phyloP scores from a whole-genome alignment of 2,329 filamentous ascomycete species.

The Penicillium sp. region DNA sequence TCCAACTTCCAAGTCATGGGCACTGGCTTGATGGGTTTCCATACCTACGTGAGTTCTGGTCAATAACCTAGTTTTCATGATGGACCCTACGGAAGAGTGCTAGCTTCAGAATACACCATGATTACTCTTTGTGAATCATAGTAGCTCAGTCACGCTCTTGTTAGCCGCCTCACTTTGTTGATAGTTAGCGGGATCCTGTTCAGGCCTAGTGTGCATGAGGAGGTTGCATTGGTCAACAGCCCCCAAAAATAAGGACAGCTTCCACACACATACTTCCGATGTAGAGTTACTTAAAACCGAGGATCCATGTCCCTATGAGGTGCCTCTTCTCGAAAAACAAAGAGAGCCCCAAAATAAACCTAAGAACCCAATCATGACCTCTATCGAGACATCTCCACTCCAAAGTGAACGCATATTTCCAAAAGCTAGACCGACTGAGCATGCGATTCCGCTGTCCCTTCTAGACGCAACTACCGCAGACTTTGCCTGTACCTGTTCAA shows the following conservation, averaged over 20 bases:
- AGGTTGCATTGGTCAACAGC: background rate
- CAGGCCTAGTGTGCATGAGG: background rate
- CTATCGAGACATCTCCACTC: background rate
- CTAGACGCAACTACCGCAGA: constrained; percentile 48
- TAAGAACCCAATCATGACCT: background rate
- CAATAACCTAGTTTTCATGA: no score
- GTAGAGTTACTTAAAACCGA: background rate
- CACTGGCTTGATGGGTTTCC: no score
- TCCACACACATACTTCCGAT: no score
- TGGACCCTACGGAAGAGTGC: no score
- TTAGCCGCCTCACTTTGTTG: background rate
- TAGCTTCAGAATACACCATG: no score
- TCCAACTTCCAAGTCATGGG: no score
- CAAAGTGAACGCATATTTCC: constrained; percentile 24
- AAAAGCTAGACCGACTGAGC: constrained; percentile 12
- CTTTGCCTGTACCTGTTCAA: constrained; percentile 45
- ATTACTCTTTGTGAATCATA: background rate
- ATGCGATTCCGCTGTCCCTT: constrained; percentile 20
- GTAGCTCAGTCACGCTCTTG: background rate
- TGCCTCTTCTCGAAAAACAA: background rate
- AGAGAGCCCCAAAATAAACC: no score
- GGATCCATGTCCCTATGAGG: background rate
- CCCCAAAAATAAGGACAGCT: no score
- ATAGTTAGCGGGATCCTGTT: background rate
- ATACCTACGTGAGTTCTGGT: no score